Conservation (phyloP, 495 filamentous ascomycete genomes). For the Polyplosphaeria fusca region DNA sequence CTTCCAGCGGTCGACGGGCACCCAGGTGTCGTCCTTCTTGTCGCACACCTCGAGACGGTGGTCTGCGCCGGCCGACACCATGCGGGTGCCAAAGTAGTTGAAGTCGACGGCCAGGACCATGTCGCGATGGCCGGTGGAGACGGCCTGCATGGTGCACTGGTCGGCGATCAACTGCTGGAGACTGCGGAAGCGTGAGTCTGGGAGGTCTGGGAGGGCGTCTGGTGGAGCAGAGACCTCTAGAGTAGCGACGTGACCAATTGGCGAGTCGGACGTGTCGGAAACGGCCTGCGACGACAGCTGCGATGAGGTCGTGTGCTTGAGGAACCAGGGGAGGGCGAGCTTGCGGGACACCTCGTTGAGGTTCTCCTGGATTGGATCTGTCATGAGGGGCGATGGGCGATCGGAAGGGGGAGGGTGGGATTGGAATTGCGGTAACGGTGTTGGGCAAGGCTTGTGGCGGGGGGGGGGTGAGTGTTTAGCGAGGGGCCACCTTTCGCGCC, state of each 20-base stretch:
- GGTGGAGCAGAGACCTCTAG: too few species aligned
- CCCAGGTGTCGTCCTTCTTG: conserved; percentile 65
- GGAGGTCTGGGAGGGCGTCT: conserved; percentile 17
- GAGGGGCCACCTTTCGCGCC: conserved; percentile 7
- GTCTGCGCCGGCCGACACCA: conserved; percentile 86
- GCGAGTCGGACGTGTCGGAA: conserved; percentile 24
- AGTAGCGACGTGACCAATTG: too few species aligned
- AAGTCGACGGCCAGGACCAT: conserved; percentile 61
- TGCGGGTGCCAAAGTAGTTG: conserved; percentile 81
- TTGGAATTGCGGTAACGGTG: conserved; percentile 20
- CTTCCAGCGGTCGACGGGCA: conserved; percentile 79
- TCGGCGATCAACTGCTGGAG: conserved; percentile 30
- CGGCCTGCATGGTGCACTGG: conserved; percentile 35
- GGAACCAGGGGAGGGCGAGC: conserved; percentile 22
- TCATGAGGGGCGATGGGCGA: too few species aligned
- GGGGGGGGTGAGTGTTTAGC: conserved; percentile 14
- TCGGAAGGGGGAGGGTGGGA: too few species aligned
- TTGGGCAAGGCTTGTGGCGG: neutral
- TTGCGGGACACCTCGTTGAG: conserved; percentile 22
- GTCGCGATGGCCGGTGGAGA: conserved; percentile 63
- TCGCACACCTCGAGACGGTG: conserved; percentile 94
- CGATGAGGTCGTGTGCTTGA: conserved; percentile 24
- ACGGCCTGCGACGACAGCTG: conserved; percentile 33
- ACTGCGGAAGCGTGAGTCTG: conserved; percentile 19
- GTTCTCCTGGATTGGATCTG: conserved; percentile 28